Percentiles rank a stretch among this genome's conserved stretches.
phyloP scores from a whole-genome alignment of 2,329 filamentous ascomycete genomes.

The Colletotrichum tofieldiae region DNA sequence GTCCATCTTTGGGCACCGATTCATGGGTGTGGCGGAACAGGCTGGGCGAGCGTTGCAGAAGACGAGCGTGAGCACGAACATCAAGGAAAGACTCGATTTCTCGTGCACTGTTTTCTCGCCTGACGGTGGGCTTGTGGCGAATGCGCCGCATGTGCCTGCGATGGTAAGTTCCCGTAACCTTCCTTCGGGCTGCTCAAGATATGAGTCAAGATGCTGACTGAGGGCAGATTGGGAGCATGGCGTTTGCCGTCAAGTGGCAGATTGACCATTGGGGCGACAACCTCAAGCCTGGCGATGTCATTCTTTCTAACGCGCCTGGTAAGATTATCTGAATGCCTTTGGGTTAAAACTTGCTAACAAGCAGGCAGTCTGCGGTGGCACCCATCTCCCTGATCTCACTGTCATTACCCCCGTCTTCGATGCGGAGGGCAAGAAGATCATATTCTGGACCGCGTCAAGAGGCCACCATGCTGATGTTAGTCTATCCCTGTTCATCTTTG shows the following conservation, averaged over 20 bases:
- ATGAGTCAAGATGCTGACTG: neutral
- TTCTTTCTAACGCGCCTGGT: slow-evolving; percentile 52
- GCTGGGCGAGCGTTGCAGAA: slow-evolving; percentile 88
- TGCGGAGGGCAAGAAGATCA: slow-evolving; percentile 56
- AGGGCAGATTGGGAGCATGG: slow-evolving; percentile 79
- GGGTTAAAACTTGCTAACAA: neutral
- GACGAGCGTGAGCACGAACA: slow-evolving; percentile 83
- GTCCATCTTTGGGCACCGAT: slow-evolving; percentile 84
- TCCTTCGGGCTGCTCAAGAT: no score
- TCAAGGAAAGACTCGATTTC: slow-evolving; percentile 87
- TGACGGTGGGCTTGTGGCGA: slow-evolving; percentile 81
- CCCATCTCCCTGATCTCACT: slow-evolving; percentile 58
- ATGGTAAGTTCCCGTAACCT: slow-evolving; percentile 57
- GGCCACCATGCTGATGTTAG: slow-evolving; percentile 80
- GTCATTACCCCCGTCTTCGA: slow-evolving; percentile 56
- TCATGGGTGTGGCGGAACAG: slow-evolving; percentile 89
- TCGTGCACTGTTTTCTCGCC: slow-evolving; percentile 85
- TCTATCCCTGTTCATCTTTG: no score
- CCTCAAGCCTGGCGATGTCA: slow-evolving; percentile 54
- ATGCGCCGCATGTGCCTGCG: slow-evolving; percentile 83
- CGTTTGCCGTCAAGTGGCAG: slow-evolving; percentile 81
- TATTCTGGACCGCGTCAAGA: slow-evolving; percentile 73
- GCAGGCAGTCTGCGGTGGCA: slow-evolving; percentile 53
- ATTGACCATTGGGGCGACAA: slow-evolving; percentile 70
- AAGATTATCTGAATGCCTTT: neutral